These are phyloP conservation scores for Sphagnum fallax DNA, from an alignment of 228 moss, liverwort and hornwort species.

Conservation along the genomic window DNA sequence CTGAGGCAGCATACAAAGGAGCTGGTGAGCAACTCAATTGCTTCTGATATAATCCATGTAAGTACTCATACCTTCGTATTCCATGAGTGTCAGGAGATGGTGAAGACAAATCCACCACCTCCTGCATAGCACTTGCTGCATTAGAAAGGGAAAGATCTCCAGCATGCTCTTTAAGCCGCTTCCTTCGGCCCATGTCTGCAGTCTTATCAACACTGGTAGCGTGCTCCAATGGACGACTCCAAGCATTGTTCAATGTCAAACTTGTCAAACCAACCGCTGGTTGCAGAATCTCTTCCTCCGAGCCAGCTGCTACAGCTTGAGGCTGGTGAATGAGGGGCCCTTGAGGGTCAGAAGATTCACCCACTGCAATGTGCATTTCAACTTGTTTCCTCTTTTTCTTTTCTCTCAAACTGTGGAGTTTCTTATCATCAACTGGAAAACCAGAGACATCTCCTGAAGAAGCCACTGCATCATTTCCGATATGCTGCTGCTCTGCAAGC, in stretches of 20 bases:
- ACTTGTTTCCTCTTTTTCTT: not conserved
- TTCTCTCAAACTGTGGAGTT: not conserved
- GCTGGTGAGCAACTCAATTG: no score
- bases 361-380: not conserved
- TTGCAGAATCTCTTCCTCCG: not conserved
- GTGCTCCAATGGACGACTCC: not conserved
- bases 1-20: no score
- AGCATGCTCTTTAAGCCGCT: not conserved
- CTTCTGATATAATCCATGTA: no score
- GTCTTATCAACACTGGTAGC: not conserved
- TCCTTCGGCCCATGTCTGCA: not conserved
- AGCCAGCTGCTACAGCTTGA: not conserved
- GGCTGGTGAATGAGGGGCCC: not conserved
- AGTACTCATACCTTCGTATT: not conserved
- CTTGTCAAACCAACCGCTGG: not conserved
- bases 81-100: not conserved
- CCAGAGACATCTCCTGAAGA: not conserved
- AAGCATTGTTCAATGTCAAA: not conserved
- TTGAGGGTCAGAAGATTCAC: not conserved
- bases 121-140: not conserved
- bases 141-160: not conserved
- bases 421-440: not conserved
- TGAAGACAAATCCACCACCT: not conserved
- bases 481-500: not conserved
- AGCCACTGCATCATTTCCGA: not conserved